phyloP scores from a whole-genome alignment of 208 protist species.

The Tritrichomonas musculus region DNA sequence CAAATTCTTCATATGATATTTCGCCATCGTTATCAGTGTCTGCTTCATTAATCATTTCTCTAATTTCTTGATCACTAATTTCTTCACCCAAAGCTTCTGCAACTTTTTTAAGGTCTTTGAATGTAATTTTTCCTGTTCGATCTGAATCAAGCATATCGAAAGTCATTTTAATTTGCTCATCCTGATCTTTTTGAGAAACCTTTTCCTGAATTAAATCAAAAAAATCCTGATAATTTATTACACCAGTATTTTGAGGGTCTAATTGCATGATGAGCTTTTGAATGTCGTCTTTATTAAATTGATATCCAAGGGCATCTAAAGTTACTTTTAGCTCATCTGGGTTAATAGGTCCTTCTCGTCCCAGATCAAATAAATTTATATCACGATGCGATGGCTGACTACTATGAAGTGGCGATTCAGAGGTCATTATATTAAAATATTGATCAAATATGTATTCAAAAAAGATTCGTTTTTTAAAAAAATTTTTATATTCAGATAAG shows the following conservation, averaged over 20 bases:
- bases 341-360: slow-evolving; percentile 72
- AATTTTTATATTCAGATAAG: no score
- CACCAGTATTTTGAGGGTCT: slow-evolving; percentile 64
- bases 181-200: slow-evolving; percentile 72
- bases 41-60: slow-evolving; percentile 70
- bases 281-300: slow-evolving; percentile 82
- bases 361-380: slow-evolving; percentile 71
- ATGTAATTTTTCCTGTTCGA: slow-evolving; percentile 65
- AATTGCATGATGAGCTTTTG: slow-evolving; percentile 67
- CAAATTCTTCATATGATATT: slow-evolving; percentile 59
- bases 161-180: slow-evolving; percentile 48
- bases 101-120: slow-evolving; percentile 79
- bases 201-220: slow-evolving; percentile 70
- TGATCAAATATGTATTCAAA: no score
- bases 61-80: slow-evolving; percentile 65
- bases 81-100: slow-evolving; percentile 66
- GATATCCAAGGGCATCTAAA: slow-evolving; percentile 95
- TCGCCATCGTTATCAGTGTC: slow-evolving; percentile 63
- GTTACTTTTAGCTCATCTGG: slow-evolving; percentile 96
- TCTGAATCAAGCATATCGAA: slow-evolving; percentile 49
- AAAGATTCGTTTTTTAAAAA: no score
- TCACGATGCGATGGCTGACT: no score
- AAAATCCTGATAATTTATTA: slow-evolving; percentile 69
- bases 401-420: no score
- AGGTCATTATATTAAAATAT: no score